Conservation (phyloP, 148 eudicot genomes). For the Fagopyrum esculentum region DNA sequence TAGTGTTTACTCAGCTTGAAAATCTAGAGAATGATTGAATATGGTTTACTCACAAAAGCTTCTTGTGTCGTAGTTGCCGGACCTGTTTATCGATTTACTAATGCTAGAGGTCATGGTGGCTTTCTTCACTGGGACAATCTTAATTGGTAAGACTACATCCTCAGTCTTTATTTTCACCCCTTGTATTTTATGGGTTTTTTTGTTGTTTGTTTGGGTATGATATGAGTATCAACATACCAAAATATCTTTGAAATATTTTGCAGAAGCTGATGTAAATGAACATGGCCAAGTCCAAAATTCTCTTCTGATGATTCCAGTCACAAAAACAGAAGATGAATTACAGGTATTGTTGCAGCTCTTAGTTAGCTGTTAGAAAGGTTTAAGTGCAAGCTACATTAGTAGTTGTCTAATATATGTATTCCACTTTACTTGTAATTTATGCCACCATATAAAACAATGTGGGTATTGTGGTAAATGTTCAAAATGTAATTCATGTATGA, state of each 20-base stretch:
- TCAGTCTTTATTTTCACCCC: not conserved
- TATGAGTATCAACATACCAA: not conserved
- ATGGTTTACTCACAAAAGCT: not conserved
- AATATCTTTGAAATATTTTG: not conserved
- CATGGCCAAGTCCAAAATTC: not conserved
- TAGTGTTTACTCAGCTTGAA: not conserved
- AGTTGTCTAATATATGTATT: not conserved
- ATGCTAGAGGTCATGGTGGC: conserved; percentile 85
- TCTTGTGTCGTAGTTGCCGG: conserved; percentile 39
- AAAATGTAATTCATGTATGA: not conserved
- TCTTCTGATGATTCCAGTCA: conserved; percentile 7
- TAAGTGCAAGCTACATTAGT: not conserved
- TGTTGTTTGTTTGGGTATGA: not conserved
- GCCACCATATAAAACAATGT: not conserved
- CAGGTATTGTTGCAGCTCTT: not conserved
- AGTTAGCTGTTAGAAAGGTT: not conserved
- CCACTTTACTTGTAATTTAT: not conserved
- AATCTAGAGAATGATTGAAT: not conserved
- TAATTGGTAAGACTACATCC: conserved; percentile 29
- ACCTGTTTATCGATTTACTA: conserved; percentile 61
- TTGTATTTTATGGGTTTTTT: not conserved
- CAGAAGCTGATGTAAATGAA: not conserved
- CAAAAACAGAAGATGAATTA: not conserved
- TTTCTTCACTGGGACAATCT: conserved; percentile 73
- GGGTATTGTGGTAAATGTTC: not conserved